Conservation (phyloP, 257 asterid genomes). For the Verbascum thapsus region DNA sequence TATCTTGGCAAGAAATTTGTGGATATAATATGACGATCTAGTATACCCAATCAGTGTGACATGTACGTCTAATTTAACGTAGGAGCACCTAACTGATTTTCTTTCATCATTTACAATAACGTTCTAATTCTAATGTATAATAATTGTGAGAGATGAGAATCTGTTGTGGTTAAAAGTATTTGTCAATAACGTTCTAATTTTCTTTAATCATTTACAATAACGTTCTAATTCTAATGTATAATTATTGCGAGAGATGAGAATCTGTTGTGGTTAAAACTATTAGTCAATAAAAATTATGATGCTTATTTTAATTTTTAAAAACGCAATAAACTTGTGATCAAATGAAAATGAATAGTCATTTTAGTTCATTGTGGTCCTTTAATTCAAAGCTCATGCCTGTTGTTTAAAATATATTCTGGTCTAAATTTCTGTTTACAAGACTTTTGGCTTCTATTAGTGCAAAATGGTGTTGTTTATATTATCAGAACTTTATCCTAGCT, state of each 20-base stretch:
- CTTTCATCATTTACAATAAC: conserved; percentile 3
- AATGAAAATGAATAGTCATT: background rate
- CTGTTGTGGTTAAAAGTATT: background rate
- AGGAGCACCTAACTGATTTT: background rate
- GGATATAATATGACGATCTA: conserved; percentile 19
- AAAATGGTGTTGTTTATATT: background rate
- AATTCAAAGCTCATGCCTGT: background rate
- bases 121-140: conserved; percentile 5
- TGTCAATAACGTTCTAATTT: background rate
- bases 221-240: background rate
- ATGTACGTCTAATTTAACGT: no score
- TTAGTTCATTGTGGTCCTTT: conserved; percentile 4
- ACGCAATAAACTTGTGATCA: conserved; percentile 1
- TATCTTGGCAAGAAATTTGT: conserved; percentile 1
- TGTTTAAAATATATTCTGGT: background rate
- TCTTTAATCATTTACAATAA: conserved; percentile 3
- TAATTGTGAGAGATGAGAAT: background rate
- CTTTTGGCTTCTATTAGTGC: background rate
- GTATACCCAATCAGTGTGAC: background rate
- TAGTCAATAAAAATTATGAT: background rate
- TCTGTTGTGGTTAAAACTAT: background rate
- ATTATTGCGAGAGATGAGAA: background rate
- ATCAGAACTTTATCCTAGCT: background rate
- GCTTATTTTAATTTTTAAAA: background rate
- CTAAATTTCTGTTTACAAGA: conserved; percentile 1